Evolutionary conservation across 2,329 filamentous ascomycete species (phyloP), one percentile per base, ranked within the genome.

Genomic region (Diaporthe capsici): DNA sequence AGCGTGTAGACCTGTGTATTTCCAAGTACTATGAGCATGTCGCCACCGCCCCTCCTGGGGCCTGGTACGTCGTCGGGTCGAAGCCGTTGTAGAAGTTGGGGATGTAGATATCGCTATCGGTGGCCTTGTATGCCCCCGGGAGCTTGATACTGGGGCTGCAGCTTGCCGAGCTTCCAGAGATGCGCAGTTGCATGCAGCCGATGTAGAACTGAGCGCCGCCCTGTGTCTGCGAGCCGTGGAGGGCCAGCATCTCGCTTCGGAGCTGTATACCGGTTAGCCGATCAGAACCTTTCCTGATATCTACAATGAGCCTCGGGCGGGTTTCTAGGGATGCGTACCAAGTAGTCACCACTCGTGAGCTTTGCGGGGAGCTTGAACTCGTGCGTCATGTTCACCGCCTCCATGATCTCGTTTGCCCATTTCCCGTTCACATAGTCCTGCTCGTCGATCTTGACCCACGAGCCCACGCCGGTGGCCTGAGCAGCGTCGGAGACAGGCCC

Each of bases 101-200:
- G 9, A 68, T 68, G 47, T 68, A 68, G 73, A 91, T 85, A 2
- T 89, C 89, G 0, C 88, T 81, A 76, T 90, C 89, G 28, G 80
- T 83, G 0, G 80, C 81, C 78, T 86, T 86, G 79, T 91, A 91
- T 1, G 87, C 89, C 8, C 89, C 89, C 0, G 89, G 89, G 82
- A 91, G 89, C 1, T 84, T 79, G 22, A 91, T 89, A 2, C 81
- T 80, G 0, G 75, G 75, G 10, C 51, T 51, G 77, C 82, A 84
- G 68, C 15, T 78, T 8, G 74, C 76, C 13, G 81, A 81, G 44
- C 81, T 82, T 67, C 82, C 83, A 7, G 79, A 77, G 15, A 84
- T 80, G 75, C 80, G 80, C 12, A 84, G 78, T 76, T 85, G 84
- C 17, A 82, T 83, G 77, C 84, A 85, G 75, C 81, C 80, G 72